Evolutionary conservation across 495 filamentous ascomycete genomes (phyloP).

Genomic region (Filosporella fistucella): DNA sequence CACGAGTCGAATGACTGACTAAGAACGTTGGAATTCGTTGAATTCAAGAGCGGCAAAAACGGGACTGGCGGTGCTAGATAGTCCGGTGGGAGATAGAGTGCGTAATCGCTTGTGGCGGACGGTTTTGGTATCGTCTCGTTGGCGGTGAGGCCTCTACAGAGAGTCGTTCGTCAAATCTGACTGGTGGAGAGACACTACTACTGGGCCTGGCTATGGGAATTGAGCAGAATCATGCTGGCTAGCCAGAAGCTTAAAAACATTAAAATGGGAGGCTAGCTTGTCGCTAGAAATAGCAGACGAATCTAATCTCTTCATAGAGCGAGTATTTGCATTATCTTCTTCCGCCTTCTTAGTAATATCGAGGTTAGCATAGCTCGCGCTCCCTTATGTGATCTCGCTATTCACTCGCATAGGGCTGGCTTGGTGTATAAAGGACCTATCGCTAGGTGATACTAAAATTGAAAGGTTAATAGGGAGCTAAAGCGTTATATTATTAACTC

Average conservation of each 20-base stretch:
- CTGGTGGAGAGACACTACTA: slow-evolving; percentile 12
- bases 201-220: too few species aligned
- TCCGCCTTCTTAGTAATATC: slow-evolving; percentile 9
- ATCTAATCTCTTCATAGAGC: slow-evolving; percentile 6
- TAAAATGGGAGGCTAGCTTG: background rate
- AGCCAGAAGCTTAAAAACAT: too few species aligned
- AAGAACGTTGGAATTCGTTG: too few species aligned
- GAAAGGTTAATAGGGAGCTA: slow-evolving; percentile 1
- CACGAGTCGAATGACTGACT: too few species aligned
- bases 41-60: too few species aligned
- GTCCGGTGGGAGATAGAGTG: background rate
- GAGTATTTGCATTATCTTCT: slow-evolving; percentile 5
- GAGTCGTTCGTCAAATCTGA: slow-evolving; percentile 7
- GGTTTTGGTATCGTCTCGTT: slow-evolving; percentile 8
- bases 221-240: too few species aligned
- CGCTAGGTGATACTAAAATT: background rate
- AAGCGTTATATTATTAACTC: slow-evolving; percentile 2
- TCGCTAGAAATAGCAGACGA: slow-evolving; percentile 6
- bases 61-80: too few species aligned
- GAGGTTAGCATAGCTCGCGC: slow-evolving; percentile 9
- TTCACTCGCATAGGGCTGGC: slow-evolving; percentile 7
- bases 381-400: slow-evolving; percentile 6
- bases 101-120: slow-evolving; percentile 9
- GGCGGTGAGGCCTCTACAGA: slow-evolving; percentile 4
- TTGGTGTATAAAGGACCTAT: slow-evolving; percentile 2